Base-by-base conservation (phyloP, 2,329 filamentous ascomycete species). In the Aspergillus versicolor region DNA sequence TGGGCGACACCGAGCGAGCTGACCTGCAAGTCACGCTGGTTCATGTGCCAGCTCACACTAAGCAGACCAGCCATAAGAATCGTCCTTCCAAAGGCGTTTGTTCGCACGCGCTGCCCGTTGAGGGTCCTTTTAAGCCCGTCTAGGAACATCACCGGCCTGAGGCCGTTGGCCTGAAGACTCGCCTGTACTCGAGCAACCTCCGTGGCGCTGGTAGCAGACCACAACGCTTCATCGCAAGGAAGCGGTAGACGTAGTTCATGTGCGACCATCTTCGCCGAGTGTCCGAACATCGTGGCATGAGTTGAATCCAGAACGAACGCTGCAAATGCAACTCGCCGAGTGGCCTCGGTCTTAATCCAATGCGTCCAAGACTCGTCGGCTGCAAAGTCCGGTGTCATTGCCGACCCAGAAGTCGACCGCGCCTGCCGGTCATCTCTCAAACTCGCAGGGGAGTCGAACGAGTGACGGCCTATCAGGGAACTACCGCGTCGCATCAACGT, bases 31-130 rank as follows among this genome's bases (percentile, higher is more conserved):
- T 97, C 94, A 68, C 93, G 85, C 72, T 97, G 92, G 70, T 96
- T 94, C 89, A 97, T 93, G 73, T 97, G 93, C 91, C 92, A 97
- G 69, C 90, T 94, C 30, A 97, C 91, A 64, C 91, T 97, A 22
- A 97, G 80, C 27, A 99, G 78, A 0, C 94, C 94, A 1, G 93
- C 89, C 92, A 97, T 97, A 51, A 99, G 81, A 44, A 96, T 91
- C 3, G 90, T 94, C 40, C 94, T 87, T 1, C 93, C 94, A 70
- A 97, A 99, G 0, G 91, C 88, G 71, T 97, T 97, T 3, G 94
- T 97, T 52, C 88, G 86, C 4, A 97, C 92, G 56, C 85, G 86
- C 61, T 93, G 86, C n/a, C 87, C 87, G 64, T 91, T 93, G 17
- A 99, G 80, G 0, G 92, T 97, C 62, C 88, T 86, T 76, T 96